Percentiles rank a stretch among this genome's conserved stretches.
phyloP scores from a whole-genome alignment of 768 basidiomycete genomes.

The Suillus subaureus region DNA sequence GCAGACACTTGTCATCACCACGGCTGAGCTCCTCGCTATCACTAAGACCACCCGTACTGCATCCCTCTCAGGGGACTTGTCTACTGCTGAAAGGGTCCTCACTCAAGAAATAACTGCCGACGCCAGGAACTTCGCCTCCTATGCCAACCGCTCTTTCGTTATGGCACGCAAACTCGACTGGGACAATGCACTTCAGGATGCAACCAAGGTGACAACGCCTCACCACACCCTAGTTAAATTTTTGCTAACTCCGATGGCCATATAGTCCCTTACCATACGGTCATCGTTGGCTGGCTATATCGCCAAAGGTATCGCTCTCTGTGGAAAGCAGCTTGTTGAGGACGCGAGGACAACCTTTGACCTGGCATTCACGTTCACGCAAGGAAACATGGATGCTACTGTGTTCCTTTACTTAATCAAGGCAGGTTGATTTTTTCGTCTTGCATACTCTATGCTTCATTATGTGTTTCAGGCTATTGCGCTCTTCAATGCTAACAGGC shows the following conservation, averaged over 20 bases:
- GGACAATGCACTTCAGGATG: not conserved
- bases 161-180: not conserved
- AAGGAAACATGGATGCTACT: too few species aligned
- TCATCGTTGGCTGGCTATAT: not conserved
- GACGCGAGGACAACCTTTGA: not conserved
- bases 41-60: too few species aligned
- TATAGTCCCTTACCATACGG: not conserved
- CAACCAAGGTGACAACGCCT: too few species aligned
- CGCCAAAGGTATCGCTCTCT: not conserved
- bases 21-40: too few species aligned
- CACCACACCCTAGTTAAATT: too few species aligned
- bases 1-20: too few species aligned
- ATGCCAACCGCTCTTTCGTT: not conserved
- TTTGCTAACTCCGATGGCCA: too few species aligned
- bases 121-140: not conserved
- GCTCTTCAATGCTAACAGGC: not conserved
- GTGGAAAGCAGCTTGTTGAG: not conserved
- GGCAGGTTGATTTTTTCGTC: too few species aligned
- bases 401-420: too few species aligned
- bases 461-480: not conserved
- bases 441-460: too few species aligned
- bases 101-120: not conserved
- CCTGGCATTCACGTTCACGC: not conserved
- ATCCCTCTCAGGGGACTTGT: too few species aligned
- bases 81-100: too few species aligned